Conservation (phyloP, 2,329 filamentous ascomycete genomes). For the Septoria linicola region DNA sequence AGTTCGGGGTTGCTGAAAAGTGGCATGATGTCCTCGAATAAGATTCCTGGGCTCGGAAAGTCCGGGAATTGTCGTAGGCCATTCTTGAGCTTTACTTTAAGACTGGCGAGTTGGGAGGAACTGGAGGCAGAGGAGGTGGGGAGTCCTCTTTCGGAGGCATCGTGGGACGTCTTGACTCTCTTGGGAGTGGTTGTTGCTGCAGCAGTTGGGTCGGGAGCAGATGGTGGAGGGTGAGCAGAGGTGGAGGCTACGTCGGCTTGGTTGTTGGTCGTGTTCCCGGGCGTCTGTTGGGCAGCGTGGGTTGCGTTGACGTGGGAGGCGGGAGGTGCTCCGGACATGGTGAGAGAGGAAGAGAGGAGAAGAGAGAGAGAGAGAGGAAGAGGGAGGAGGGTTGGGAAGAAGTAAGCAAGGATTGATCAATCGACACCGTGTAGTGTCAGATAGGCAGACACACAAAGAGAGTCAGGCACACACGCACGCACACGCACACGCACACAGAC, state of each 20-base stretch:
- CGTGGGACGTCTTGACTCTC: conserved; percentile 17
- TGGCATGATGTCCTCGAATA: conserved; percentile 97
- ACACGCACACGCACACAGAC: neutral
- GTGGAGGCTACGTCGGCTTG: conserved; percentile 26
- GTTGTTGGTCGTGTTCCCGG: conserved; percentile 18
- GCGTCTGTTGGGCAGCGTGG: conserved; percentile 11
- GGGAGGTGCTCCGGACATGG: conserved; percentile 19
- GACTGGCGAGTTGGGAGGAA: conserved; percentile 47
- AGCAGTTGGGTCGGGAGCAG: conserved; percentile 30
- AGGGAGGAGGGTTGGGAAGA: conserved; percentile 2
- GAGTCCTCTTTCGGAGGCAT: conserved; percentile 51
- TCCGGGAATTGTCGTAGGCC: conserved; percentile 84
- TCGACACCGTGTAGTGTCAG: no score
- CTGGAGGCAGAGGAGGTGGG: conserved; percentile 51
- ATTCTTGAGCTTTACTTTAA: conserved; percentile 66
- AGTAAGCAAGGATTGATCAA: neutral
- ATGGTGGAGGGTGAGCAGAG: conserved; percentile 30
- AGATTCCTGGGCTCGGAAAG: conserved; percentile 87
- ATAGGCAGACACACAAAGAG: neutral
- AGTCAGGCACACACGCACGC: neutral
- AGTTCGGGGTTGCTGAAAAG: conserved; percentile 77
- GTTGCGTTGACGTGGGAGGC: conserved; percentile 14
- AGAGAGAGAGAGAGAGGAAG: conserved; percentile 7
- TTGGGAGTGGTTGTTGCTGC: conserved; percentile 10
- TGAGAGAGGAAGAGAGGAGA: conserved; percentile 11